Evolutionary conservation across 805 yeast species (phyloP), one percentile per base, ranked within the genome.

Genomic region (Trichomonascus vanleenenianus): DNA sequence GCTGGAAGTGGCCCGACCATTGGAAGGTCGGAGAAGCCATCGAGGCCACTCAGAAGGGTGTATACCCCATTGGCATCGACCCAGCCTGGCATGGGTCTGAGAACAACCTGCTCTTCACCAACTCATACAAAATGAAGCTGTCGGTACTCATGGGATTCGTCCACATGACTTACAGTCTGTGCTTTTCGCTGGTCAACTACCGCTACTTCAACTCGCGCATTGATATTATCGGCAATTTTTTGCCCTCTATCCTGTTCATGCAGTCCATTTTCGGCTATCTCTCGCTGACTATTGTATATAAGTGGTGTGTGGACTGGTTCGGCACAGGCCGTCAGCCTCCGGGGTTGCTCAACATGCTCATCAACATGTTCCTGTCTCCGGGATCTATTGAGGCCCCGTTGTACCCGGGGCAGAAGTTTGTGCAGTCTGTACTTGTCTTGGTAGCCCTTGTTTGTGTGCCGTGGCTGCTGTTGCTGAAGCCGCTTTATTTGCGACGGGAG

Each of bases 81-180:
- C 85, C 83, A 55, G 85, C 83, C 10, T 93, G 99, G 99, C 99
- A 93, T 66, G 97, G 97, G 9, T 76, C 97, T 36, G 97, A 91
- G 54, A 93, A 93, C 67, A 80, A 81, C 40, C 72, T 93, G 57
- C 68, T 93, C 45, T 93, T 93, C 66, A 78, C 95, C 33, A 93
- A 93, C 69, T 89, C 97, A 1, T 93, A 87, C 70, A 93, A 93
- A 71, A 93, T 93, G 99, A 93, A 93, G 62, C 71, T 93, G 51
- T 89, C 97, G 3, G 83, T 93, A 45, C 71, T 93, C 58, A 84
- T 93, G 89, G 99, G 99, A 3, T 91, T 83, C 66, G 68, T 73
- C 36, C 99, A 93, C 67, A 93, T 93, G 99, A 71, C 91, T 3
- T 93, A 91, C 66, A 85, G 96, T 7, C 79, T 79, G 58, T 63